Conservation (phyloP, 148 eudicot genomes). For the Salicornia ramosissima region DNA sequence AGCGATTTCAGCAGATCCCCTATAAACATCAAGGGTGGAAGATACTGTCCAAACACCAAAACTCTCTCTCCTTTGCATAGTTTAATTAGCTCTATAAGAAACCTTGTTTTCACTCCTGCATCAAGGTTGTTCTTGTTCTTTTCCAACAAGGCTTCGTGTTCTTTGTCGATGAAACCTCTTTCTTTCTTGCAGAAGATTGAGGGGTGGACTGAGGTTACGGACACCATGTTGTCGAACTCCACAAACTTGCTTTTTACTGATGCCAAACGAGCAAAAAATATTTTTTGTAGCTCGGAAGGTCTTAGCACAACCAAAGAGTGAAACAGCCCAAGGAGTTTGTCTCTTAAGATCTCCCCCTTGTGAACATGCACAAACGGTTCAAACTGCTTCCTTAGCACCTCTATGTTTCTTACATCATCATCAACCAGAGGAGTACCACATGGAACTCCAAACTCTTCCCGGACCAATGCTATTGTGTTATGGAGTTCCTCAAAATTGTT, state of each 20-base stretch:
- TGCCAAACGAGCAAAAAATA: slow-evolving; percentile 18
- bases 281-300: slow-evolving; percentile 42
- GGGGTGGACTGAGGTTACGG: slow-evolving; percentile 67
- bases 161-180: slow-evolving; percentile 12
- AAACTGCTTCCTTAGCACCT: slow-evolving; percentile 37
- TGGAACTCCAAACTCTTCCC: slow-evolving; percentile 37
- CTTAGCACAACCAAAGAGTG: slow-evolving; percentile 39
- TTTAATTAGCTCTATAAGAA: slow-evolving; percentile 46
- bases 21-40: slow-evolving; percentile 39
- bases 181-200: slow-evolving; percentile 25
- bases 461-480: slow-evolving; percentile 53
- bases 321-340: slow-evolving; percentile 51
- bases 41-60: slow-evolving; percentile 62
- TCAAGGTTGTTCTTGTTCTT: slow-evolving; percentile 25
- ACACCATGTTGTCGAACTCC: slow-evolving; percentile 15
- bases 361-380: slow-evolving; percentile 67
- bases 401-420: slow-evolving; percentile 15
- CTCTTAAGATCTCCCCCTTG: slow-evolving; percentile 49
- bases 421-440: neutral
- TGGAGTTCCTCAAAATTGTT: slow-evolving; percentile 70
- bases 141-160: slow-evolving; percentile 13
- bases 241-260: neutral
- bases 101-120: slow-evolving; percentile 57
- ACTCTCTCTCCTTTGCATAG: slow-evolving; percentile 58
- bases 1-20: slow-evolving; percentile 28